Evolutionary conservation across 176 grass and related monocot species (phyloP), one percentile per base, ranked within the genome.

Genomic region (Oryza officinalis): DNA sequence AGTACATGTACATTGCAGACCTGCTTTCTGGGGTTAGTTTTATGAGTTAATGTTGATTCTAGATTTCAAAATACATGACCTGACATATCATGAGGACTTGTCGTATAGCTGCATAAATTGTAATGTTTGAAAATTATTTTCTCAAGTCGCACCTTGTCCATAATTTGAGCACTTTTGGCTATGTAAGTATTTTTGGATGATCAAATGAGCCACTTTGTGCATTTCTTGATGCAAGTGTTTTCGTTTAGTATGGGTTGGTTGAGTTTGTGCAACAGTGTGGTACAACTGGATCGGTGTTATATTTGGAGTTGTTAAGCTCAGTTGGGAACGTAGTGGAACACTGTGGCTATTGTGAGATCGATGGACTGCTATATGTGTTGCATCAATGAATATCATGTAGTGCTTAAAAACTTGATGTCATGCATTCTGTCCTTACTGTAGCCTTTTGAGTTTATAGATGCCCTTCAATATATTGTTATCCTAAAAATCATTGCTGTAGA

Each of bases 321-420:
- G 13, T 49, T 76, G 10, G 63, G 23, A 87, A 45, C 40, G n/a
- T 75, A 66, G 35, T 75, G 12, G 54, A 40, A 60, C 20, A 81
- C 26, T 69, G 1, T 74, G 37, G 67, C 33, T 72, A 63, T 23
- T 65, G 30, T 13, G 50, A 47, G 13, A 47, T 47, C 45, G 1
- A 14, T 27, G 25, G 13, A 66, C 2, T 61, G 37, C 50, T 11
- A 10, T 28, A 69, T 37, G 37, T 33, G 22, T 82, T 69, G 4
- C 26, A 26, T 64, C 63, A 22, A 46, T 15, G 7, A 81, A 43
- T 68, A 75, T 32, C 45, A 38, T 82, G 50, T 13, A 20, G 28
- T 67, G 25, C 20, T 17, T 67, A 60, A 67, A 61, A 78, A 27
- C 20, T 2, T 74, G 32, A 26, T 80, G 17, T n/a, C 81, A 38